Evolutionary conservation across 139 green algal species (phyloP), one percentile per base, ranked within the genome.

Genomic region (Nannochloris sp.): DNA sequence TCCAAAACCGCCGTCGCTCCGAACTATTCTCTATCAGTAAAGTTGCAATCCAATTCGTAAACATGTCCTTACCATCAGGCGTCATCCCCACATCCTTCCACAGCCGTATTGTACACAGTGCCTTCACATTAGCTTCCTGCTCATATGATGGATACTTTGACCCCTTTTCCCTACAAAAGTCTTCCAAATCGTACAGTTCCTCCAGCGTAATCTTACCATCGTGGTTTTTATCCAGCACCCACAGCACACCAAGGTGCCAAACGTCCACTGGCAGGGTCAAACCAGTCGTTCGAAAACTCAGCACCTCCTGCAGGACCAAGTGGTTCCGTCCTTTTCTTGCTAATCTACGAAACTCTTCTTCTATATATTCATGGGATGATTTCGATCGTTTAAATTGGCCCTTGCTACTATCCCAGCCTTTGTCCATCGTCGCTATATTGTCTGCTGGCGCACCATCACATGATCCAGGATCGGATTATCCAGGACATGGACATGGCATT

Each of bases 211-310:
- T 56, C 15, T 66, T 64, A 3, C 76, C 76, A 51, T 62, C 65
- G 18, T 70, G 65, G 29, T 68, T 54, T 24, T 74, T 83, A 66
- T 83, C 76, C 14, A 81, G 59, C 43, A 72, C 61, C 62, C 69
- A 83, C 1, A 83, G 61, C 16, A 73, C 57, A 23, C 68, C 68
- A 4, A 79, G 49, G 29, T 75, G 61, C 5, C 44, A 60, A 12
- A 66, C 24, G 23, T 73, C 64, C 3, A 79, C 15, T 9, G 64
- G 31, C 16, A 71, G 25, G 40, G 29, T 50, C 5, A 43, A 14
- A 36, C 31, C 64, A 4, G 36, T 53, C 16, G 60, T 19, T 54
- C 31, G 53, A n/a, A 71, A 60, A 23, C 24, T n/a, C 14, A 71
- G 31, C 18, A 71, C 8, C 12, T 71, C 64, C 14, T 54, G 16